phyloP scores from a whole-genome alignment of 495 filamentous ascomycete species.

The Penicillium angulare region DNA sequence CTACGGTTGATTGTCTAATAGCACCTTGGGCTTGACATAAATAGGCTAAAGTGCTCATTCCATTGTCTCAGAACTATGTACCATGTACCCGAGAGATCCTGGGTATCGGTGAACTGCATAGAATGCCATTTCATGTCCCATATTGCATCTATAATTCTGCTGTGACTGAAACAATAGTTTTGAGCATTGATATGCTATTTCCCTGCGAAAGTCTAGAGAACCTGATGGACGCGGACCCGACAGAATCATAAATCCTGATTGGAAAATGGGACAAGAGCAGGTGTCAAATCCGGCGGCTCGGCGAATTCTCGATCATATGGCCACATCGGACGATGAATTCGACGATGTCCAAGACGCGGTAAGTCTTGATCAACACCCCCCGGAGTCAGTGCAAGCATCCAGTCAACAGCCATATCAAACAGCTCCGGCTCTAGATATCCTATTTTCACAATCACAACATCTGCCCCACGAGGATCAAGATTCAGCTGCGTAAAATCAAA shows the following conservation, averaged over 20 bases:
- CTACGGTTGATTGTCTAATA: no score
- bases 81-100: no score
- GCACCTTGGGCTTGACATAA: no score
- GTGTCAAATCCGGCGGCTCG: conserved; percentile 35
- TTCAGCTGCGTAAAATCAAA: conserved; percentile 52
- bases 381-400: conserved; percentile 55
- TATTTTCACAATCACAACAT: conserved; percentile 60
- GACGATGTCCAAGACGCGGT: conserved; percentile 44
- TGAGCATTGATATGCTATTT: no score
- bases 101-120: no score
- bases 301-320: conserved; percentile 48
- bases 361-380: conserved; percentile 58
- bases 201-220: not conserved
- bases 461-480: conserved; percentile 43
- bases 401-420: conserved; percentile 53
- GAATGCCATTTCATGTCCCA: no score
- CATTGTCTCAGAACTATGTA: no score
- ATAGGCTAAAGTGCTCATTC: no score
- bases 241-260: conserved; percentile 21
- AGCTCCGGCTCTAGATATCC: conserved; percentile 59
- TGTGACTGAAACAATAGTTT: no score
- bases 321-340: conserved; percentile 55
- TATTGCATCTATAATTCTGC: no score
- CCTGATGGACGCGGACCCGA: no score
- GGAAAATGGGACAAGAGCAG: conserved; percentile 43